Base-by-base conservation (phyloP, 495 filamentous ascomycete genomes). In the Xylaria grammica region DNA sequence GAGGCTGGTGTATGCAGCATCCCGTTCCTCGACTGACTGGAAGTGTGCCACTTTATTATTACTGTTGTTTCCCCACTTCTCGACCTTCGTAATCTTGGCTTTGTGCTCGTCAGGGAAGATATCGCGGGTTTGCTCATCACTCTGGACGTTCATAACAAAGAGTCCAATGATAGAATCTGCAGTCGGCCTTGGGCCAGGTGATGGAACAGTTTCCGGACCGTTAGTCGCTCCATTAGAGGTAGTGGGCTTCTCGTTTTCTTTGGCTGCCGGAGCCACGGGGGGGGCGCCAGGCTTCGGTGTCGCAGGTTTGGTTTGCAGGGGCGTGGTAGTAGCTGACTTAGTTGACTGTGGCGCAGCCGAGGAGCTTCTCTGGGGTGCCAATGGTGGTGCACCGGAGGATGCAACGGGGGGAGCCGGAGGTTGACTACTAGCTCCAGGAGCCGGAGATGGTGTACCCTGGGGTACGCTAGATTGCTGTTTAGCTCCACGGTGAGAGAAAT, bases 401-500 rank as follows among this genome's bases (percentile, higher is more conserved):
- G 79, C 66, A 15, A 80, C 74, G 22, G 81, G 72, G 34, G 72
- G 69, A 19, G 72, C 20, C 15, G 77, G 58, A 27, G 79, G 71
- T 71, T 83, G 70, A 49, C 76, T 59, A 69, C 63, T 40, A 57
- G 72, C 63, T 50, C 76, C 68, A 65, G 78, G 52, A 17, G 73
- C 63, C 22, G 79, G 74, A 42, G 73, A 72, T 17, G 72, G 70
- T 3, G 66, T 68, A 29, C 78, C 48, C 48, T 77, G 76, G 59
- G 78, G 71, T 61, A 77, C 24, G 26, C 68, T 58, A 53, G 74
- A 62, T 64, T 78, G 74, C 64, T 81, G 78, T 74, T 91, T 91
- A 30, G 84, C 81, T 22, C 88, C 87, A 64, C 95, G 89, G 77
- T 99, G 96, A 36, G 96, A 90, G 74, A 99, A 99, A 84, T 99